Evolutionary conservation across 306 rosid genomes (phyloP), one percentile per base, ranked within the genome.

Genomic region (Luffa aegyptiaca): DNA sequence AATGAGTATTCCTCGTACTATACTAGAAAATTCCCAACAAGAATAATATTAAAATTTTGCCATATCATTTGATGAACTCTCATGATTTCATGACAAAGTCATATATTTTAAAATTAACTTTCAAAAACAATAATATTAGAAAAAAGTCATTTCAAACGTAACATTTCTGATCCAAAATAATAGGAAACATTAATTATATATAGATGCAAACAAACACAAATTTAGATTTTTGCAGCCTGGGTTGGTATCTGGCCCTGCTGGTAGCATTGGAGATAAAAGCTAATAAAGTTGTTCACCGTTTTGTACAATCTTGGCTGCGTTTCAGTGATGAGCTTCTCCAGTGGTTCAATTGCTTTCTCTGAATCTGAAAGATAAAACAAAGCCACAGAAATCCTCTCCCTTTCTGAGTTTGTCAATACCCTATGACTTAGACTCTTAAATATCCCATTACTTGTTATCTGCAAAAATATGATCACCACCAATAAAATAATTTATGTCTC

Each of bases 341-440:
- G 13, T 4, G 94, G 94, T 79, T 48, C 87, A 17, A 92, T 84
- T 83, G 86, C 97, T 39, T 61, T 86, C 13, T 88, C 84, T 46
- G 79, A 0, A 39, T 87, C 90, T 0, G 96, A 90, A 16, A 4
- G 4, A 52, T 81, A 82, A 86, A 91, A 89, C 85, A 83, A 81
- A n/a, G 90, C 94, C 63, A 82, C 11, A 37, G 97, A 79, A 20
- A 82, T 70, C 75, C 97, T 87, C 81, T 88, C 90, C 84, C 80
- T 90, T 56, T 84, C 85, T 71, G 84, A 77, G 80, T 84, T 87
- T 73, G 80, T 57, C 79, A 90, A 83, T 14, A 21, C 97, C 80
- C 91, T 88, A 76, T 92, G 97, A 51, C 90, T 20, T 62, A 92
- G 93, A 57, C 97, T 92, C 84, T 66, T 75, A 76, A 86, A 92